Base-by-base conservation (phyloP, 805 yeast species). In the Wickerhamomyces bisporus region DNA sequence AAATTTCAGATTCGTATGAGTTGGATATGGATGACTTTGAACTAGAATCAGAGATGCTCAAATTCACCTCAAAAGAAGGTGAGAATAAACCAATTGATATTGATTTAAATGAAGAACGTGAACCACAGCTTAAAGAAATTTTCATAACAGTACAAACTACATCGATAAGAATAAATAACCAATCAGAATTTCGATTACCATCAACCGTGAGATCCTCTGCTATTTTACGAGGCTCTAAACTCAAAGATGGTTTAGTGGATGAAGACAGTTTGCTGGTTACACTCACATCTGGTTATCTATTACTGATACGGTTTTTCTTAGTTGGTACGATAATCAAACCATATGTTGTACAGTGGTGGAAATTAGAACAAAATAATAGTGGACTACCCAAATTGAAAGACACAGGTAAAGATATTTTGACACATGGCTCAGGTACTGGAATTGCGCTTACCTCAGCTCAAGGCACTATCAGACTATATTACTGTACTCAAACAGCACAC, bases 301-400 rank as follows among this genome's bases (percentile, higher is more conserved):
- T 71, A 5, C 50, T 71, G 3, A 51, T 72, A 4, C 51, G 71
- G 17, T 45, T 72, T 20, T 69, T 59, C 50, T 47, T 18, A 7
- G 29, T 29, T 1, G 45, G 44, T 5, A 39, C 31, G 4, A 26
- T n/a, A 5, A 24, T 49, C 1, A 47, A 34, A 24, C 77, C 77
- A 1, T 68, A 64, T 42, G 66, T 68, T 9, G 73, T 71, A 0
- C 77, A 72, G 44, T 71, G 75, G 76, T 72, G 77, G 77, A 63
- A 43, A 52, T 25, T 50, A 51, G 29, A 44, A 37, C 20, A 26
- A 4, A 23, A 15, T 25, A 32, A 26, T 32, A 17, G 26, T 38
- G 16, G 55, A 52, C 19, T 40, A 50, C 32, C 46, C 39, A 20
- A 49, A 42, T 24, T 45, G 48, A 7, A 28, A 2, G 55, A 53